A percentile compares a stretch with the other conserved stretches of the same genome.
Evolutionary conservation across 163 green algal species (phyloP).

Genomic region (Scenedesmus sp.): DNA sequence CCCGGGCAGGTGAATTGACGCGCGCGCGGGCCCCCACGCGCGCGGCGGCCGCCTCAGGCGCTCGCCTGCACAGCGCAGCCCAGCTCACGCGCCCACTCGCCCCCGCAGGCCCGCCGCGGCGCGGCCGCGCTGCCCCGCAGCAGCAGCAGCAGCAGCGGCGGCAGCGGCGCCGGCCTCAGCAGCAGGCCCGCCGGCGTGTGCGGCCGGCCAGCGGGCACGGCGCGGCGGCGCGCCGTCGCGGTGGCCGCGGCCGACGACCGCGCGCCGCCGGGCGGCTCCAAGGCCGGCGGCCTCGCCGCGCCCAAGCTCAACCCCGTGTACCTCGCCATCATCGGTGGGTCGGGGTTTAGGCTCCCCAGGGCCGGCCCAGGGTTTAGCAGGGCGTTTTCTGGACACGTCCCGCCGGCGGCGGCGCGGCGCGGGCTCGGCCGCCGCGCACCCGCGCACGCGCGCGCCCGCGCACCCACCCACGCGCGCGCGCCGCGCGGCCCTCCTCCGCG

Average conservation of each 20-base stretch:
- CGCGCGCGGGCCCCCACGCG: too few relatives aligned
- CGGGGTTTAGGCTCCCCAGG: too few relatives aligned
- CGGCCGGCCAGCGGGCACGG: not conserved
- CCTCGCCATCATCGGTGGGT: conserved; percentile 42
- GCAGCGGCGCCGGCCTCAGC: conserved; percentile 1
- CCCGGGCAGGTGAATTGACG: too few relatives aligned
- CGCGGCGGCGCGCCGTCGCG: not conserved
- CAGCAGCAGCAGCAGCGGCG: conserved; percentile 11
- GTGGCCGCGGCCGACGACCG: conserved; percentile 28
- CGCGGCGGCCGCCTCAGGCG: too few relatives aligned
- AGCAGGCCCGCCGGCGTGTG: not conserved
- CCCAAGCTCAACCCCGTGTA: conserved; percentile 43
- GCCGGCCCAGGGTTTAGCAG: too few relatives aligned
- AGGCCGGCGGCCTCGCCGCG: not conserved
- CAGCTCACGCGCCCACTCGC: too few relatives aligned
- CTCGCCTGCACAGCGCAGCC: too few relatives aligned
- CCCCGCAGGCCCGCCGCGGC: too few relatives aligned
- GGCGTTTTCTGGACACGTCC: too few relatives aligned
- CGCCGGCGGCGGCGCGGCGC: too few relatives aligned
- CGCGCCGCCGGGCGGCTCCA: conserved; percentile 1
- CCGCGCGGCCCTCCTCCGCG: not conserved
- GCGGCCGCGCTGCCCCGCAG: too few relatives aligned
- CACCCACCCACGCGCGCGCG: not conserved
- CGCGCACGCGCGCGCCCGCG: not conserved
- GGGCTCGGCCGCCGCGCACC: not conserved